These are phyloP conservation scores for Rhododendron simsii DNA, from an alignment of 148 eudicot genomes.

Conservation along the genomic window DNA sequence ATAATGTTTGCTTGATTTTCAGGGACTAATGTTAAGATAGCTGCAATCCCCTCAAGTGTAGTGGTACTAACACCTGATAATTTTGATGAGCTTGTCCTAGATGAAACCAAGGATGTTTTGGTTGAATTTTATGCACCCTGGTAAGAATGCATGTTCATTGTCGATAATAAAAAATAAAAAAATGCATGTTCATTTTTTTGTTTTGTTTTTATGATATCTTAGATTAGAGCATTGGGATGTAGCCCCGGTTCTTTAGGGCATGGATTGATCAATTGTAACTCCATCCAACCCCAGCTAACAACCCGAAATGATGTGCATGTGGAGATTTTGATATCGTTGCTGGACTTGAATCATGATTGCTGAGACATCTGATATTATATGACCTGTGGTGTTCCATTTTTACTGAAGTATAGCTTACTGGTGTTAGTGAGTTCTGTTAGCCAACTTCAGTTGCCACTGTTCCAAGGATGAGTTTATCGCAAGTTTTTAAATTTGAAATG, in stretches of 20 bases:
- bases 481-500: not conserved
- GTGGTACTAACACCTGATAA: slow-evolving; percentile 71
- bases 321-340: not conserved
- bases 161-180: too few species aligned
- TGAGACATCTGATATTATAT: not conserved
- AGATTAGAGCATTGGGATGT: not conserved
- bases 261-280: not conserved
- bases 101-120: slow-evolving; percentile 75
- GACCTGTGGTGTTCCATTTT: not conserved
- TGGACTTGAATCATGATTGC: not conserved
- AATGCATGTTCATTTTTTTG: not conserved
- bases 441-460: not conserved
- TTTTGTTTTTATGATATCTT: not conserved
- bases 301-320: not conserved
- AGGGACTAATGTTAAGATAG: slow-evolving; percentile 92
- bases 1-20: slow-evolving; percentile 17
- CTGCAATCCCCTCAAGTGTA: slow-evolving; percentile 70
- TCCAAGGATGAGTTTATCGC: not conserved
- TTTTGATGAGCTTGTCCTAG: slow-evolving; percentile 77
- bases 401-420: not conserved
- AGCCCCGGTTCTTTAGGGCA: not conserved
- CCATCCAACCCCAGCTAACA: not conserved
- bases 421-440: not conserved
- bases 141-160: slow-evolving; percentile 30
- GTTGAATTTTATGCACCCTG: slow-evolving; percentile 98